Evolutionary conservation across 768 basidiomycete genomes (phyloP).

Genomic region (Daedalea quercina): DNA sequence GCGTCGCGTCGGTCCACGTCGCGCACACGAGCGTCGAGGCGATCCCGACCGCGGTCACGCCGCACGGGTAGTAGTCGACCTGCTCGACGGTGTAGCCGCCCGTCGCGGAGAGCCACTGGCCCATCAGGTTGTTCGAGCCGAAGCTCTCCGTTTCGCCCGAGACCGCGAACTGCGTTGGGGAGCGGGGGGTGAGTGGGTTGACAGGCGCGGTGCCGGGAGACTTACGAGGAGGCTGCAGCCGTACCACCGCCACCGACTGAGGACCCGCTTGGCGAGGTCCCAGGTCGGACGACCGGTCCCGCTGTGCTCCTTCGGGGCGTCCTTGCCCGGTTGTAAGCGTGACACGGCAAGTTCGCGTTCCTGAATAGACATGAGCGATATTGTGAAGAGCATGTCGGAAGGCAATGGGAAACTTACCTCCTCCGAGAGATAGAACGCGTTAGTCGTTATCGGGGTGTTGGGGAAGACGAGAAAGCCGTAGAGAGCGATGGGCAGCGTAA

Average conservation of each 20-base stretch:
- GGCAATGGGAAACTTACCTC: constrained; percentile 32
- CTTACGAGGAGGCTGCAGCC: constrained; percentile 57
- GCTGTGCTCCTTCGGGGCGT: constrained; percentile 24
- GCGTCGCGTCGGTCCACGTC: constrained; percentile 54
- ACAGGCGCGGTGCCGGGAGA: background rate
- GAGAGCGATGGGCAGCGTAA: constrained; percentile 63
- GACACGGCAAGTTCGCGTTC: constrained; percentile 46
- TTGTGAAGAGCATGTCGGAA: background rate
- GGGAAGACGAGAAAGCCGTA: constrained; percentile 73
- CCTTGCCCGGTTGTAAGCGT: constrained; percentile 33
- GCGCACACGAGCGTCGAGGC: constrained; percentile 57
- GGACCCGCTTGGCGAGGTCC: constrained; percentile 38
- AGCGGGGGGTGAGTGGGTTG: background rate
- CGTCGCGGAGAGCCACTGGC: constrained; percentile 59
- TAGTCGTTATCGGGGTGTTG: constrained; percentile 58
- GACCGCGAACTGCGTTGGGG: constrained; percentile 43
- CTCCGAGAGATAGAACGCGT: constrained; percentile 54
- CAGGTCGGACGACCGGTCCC: constrained; percentile 37
- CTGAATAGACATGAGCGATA: constrained; percentile 24
- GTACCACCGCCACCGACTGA: constrained; percentile 63
- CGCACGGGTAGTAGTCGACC: constrained; percentile 52
- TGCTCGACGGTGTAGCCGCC: constrained; percentile 52
- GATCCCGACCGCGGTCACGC: constrained; percentile 60
- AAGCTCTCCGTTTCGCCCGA: constrained; percentile 66
- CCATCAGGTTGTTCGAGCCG: constrained; percentile 68